Percentiles rank a stretch among this genome's conserved stretches.
Evolutionary conservation across 768 basidiomycete genomes (phyloP).

Genomic region (Fomitopsis pulvina): DNA sequence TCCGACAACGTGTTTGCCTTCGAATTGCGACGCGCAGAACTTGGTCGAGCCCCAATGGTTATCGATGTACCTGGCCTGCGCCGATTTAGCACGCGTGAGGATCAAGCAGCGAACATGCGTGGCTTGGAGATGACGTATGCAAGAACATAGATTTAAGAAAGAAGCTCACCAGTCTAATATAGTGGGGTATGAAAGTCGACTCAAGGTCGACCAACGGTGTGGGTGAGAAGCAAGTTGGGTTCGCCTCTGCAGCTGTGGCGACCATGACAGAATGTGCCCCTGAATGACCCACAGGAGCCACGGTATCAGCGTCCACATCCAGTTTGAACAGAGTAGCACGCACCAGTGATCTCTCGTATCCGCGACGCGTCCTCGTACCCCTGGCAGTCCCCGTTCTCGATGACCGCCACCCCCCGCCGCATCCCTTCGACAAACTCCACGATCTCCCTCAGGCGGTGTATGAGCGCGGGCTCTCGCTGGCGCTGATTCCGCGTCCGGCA

Average conservation of each 20-base stretch:
- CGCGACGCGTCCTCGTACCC: conserved; percentile 74
- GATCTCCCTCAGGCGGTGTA: conserved; percentile 75
- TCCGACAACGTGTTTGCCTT: conserved; percentile 49
- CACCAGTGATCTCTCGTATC: conserved; percentile 71
- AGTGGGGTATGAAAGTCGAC: conserved; percentile 59
- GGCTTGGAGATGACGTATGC: background rate
- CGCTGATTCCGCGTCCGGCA: conserved; percentile 94
- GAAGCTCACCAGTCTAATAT: conserved; percentile 60
- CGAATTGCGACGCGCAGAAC: conserved; percentile 82
- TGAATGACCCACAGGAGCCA: conserved; percentile 18
- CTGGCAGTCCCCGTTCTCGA: conserved; percentile 91
- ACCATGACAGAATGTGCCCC: conserved; percentile 94
- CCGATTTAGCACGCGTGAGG: background rate
- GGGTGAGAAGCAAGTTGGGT: conserved; percentile 81
- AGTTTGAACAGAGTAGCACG: conserved; percentile 12
- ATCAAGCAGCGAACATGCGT: background rate
- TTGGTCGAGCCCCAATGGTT: conserved; percentile 84
- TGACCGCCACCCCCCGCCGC: conserved; percentile 76
- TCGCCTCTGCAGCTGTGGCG: conserved; percentile 89
- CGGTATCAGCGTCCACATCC: background rate
- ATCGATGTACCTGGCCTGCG: conserved; percentile 64
- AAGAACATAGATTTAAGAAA: conserved; percentile 7
- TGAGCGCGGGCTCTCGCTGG: conserved; percentile 68
- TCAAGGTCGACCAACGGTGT: conserved; percentile 65
- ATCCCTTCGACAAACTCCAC: conserved; percentile 75